These are phyloP conservation scores for Endocalyx cinctus DNA, from an alignment of 2,329 filamentous ascomycete species.

Conservation along the genomic window DNA sequence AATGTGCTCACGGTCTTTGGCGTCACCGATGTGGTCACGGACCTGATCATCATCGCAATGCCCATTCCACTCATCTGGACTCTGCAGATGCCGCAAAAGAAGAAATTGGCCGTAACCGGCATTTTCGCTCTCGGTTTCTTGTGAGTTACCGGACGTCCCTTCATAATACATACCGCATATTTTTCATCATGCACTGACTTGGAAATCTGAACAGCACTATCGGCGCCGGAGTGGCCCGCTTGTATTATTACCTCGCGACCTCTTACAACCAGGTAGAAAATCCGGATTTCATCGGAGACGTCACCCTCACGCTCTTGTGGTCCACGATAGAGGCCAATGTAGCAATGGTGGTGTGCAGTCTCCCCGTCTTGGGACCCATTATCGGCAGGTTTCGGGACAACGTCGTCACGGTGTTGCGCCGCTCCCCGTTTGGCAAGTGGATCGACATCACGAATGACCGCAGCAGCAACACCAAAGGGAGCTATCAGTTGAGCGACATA, in stretches of 20 bases:
- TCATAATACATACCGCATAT: not conserved
- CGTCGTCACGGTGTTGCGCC: too few species aligned
- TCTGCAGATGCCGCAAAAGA: slow-evolving; percentile 4
- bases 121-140: slow-evolving; percentile 11
- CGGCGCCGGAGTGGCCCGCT: slow-evolving; percentile 9
- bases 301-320: slow-evolving; percentile 11
- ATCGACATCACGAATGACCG: too few species aligned
- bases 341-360: slow-evolving; percentile 10
- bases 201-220: too few species aligned
- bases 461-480: too few species aligned
- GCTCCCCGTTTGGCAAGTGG: too few species aligned
- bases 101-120: slow-evolving; percentile 7
- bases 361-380: too few species aligned
- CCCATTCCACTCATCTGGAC: slow-evolving; percentile 10
- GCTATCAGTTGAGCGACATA: too few species aligned
- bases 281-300: slow-evolving; percentile 12
- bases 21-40: slow-evolving; percentile 8
- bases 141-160: slow-evolving; percentile 1
- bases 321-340: slow-evolving; percentile 12
- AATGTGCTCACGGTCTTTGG: slow-evolving; percentile 8
- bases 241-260: slow-evolving; percentile 9
- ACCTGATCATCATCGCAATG: slow-evolving; percentile 11
- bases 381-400: too few species aligned
- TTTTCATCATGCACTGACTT: too few species aligned
- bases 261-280: slow-evolving; percentile 10